Base-by-base conservation (phyloP, 208 protist species). In the Acanthamoeba castellanii region DNA sequence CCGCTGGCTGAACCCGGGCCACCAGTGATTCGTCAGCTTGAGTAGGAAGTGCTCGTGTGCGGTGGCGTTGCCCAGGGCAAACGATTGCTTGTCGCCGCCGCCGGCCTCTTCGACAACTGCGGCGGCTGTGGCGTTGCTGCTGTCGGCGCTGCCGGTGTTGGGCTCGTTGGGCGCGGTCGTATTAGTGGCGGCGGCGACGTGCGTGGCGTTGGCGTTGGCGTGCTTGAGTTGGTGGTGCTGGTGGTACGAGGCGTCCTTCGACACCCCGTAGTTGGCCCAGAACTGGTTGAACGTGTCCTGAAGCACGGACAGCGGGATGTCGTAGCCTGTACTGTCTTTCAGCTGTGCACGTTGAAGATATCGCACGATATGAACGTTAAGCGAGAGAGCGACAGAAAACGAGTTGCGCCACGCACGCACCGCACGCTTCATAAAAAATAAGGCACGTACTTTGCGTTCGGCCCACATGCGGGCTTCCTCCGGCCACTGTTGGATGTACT, bases 251-350 rank as follows among this genome's bases (percentile, higher is more conserved):
- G n/a, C 3, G 14, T 30, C 70, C 30, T 11, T 47, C 7, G 13
- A 22, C 32, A 78, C 18, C 11, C 59, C 18, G 59, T 66, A 16
- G 34, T 30, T 42, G 32, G 70, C n/a, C 70, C 70, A 78, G 13
- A 42, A 47, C 70, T 78, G n/a, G 18, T 78, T 47, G 70, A 78
- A 78, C 16, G 70, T 78, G 16, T 78, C 70, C 34, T 78, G n/a
- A 2, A 78, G 11, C 70, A 78, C 70, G n/a, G 18, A 42, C 11
- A 78, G 70, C n/a, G 70, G 70, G 3, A 78, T 78, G 70, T 78
- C 70, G 70, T 78, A 78, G n/a, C 70, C 70, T n/a, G 70, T 78
- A 9, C n/a, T 78, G 20, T 78, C 70, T 78, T 34, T 78, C 5
- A 78, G 3, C 70, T 78, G 11, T n/a, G n/a, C n/a, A n/a, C n/a